Evolutionary conservation across 768 basidiomycete species (phyloP).

Genomic region (Trametopsis cervina): DNA sequence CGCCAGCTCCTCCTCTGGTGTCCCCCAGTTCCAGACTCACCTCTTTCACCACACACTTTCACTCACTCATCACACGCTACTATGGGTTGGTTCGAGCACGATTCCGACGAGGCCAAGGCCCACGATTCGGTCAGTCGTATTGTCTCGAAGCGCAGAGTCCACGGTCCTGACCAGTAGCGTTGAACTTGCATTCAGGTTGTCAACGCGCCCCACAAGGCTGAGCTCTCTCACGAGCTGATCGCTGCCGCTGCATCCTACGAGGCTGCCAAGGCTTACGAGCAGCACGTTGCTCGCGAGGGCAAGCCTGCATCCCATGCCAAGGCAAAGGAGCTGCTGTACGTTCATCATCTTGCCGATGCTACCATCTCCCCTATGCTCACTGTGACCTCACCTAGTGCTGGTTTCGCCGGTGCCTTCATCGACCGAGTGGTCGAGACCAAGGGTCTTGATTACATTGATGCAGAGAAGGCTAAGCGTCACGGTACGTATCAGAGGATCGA

Average conservation of each 20-base stretch:
- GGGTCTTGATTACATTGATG: conserved; percentile 39
- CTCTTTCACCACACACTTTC: conserved; percentile 13
- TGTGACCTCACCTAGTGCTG: conserved; percentile 35
- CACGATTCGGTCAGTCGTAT: conserved; percentile 17
- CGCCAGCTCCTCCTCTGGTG: conserved; percentile 4
- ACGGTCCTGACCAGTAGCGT: too few species aligned
- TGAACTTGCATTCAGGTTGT: conserved; percentile 39
- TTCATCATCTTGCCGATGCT: not conserved
- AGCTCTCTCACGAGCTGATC: conserved; percentile 59
- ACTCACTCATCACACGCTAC: conserved; percentile 15
- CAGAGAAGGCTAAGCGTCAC: conserved; percentile 32
- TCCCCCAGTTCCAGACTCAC: conserved; percentile 14
- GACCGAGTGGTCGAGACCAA: conserved; percentile 46
- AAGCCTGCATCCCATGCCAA: conserved; percentile 40
- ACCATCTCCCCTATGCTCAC: not conserved
- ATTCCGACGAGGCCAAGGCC: conserved; percentile 35
- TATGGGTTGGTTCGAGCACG: conserved; percentile 38
- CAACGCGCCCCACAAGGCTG: conserved; percentile 48
- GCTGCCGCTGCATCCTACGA: conserved; percentile 62
- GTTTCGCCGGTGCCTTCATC: conserved; percentile 45
- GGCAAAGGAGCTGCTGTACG: conserved; percentile 50
- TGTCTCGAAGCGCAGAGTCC: conserved; percentile 2
- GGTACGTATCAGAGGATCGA: conserved; percentile 19
- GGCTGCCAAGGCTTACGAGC: conserved; percentile 59
- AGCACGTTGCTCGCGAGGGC: conserved; percentile 45